A percentile compares a stretch with the other conserved stretches of the same genome.
Conservation (phyloP, 2,329 filamentous ascomycete species). For the Didymella lethalis region DNA sequence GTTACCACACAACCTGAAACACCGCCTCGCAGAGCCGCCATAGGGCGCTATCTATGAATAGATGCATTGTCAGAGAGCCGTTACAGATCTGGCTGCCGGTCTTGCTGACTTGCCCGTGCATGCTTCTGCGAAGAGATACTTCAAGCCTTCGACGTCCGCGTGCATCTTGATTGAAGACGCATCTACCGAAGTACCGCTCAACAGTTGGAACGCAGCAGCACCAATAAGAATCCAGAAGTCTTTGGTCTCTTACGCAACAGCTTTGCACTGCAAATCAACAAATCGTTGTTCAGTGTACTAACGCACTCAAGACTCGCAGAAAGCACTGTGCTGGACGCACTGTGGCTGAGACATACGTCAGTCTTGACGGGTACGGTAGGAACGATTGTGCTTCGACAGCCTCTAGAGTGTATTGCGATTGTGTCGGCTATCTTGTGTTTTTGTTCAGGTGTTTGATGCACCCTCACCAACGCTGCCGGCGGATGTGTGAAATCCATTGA, state of each 20-base stretch:
- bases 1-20: slow-evolving; percentile 32
- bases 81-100: slow-evolving; percentile 12
- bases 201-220: background rate
- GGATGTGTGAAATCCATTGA: background rate
- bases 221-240: background rate
- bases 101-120: slow-evolving; percentile 15
- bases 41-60: slow-evolving; percentile 22
- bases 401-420: background rate
- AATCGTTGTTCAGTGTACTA: background rate
- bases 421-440: background rate
- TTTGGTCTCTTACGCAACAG: background rate
- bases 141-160: slow-evolving; percentile 1
- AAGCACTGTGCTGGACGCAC: slow-evolving; percentile 1
- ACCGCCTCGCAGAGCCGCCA: slow-evolving; percentile 29
- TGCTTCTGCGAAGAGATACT: background rate
- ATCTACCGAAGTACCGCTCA: background rate
- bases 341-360: slow-evolving; percentile 5
- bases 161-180: background rate
- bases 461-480: background rate
- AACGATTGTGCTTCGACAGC: background rate
- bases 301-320: background rate
- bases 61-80: slow-evolving; percentile 8
- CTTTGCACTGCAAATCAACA: background rate
- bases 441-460: background rate
- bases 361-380: background rate